These are phyloP conservation scores for Pleochaeta shiraiana DNA, from an alignment of 2,329 filamentous ascomycete genomes.

Conservation along the genomic window DNA sequence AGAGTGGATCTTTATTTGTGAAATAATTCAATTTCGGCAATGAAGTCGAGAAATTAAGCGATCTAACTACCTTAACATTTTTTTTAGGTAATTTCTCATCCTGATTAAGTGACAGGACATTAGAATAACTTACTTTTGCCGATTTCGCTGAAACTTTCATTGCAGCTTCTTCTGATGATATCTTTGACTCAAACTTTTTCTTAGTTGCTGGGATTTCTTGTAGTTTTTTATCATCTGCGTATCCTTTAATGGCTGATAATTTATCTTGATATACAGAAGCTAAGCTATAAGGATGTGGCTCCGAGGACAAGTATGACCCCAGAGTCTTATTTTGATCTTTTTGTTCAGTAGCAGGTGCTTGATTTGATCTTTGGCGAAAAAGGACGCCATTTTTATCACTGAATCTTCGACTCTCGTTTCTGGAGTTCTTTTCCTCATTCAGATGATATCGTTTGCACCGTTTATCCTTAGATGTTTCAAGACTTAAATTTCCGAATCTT, in stretches of 20 bases:
- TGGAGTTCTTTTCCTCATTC: no score
- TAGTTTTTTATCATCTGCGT: not conserved
- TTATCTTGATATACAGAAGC: not conserved
- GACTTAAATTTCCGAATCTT: no score
- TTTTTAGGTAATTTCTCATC: not conserved
- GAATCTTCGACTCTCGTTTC: not conserved
- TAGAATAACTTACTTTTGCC: not conserved
- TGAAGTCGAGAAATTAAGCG: no score
- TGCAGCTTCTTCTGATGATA: not conserved
- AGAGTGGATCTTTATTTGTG: no score
- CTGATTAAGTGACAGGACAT: not conserved
- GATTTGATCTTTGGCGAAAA: not conserved
- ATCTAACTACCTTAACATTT: no score
- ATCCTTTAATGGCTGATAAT: not conserved
- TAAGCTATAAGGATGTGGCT: not conserved
- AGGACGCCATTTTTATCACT: not conserved
- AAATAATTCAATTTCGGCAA: no score
- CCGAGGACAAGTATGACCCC: not conserved
- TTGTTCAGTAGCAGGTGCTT: not conserved
- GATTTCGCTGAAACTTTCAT: not conserved
- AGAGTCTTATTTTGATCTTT: not conserved
- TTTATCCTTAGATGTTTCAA: no score
- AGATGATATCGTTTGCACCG: no score
- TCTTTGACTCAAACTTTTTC: not conserved
- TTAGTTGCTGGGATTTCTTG: not conserved